Conservation (phyloP, 805 yeast species). For the Millerago galiae region DNA sequence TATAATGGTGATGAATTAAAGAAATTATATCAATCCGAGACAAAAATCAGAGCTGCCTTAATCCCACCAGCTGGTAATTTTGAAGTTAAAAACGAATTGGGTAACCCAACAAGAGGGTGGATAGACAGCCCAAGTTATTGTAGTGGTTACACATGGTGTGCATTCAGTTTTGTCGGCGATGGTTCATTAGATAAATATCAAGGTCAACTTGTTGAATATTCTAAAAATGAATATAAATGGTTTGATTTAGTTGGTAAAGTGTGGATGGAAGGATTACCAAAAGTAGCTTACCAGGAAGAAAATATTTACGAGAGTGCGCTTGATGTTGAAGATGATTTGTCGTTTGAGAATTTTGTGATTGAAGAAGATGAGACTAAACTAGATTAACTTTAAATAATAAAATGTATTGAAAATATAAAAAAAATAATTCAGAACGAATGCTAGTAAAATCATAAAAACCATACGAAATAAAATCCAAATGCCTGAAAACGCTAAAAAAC, state of each 20-base stretch:
- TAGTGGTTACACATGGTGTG: conserved; percentile 40
- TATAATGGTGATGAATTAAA: conserved; percentile 24
- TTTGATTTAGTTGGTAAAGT: conserved; percentile 22
- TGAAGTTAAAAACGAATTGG: conserved; percentile 20
- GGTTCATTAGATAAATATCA: conserved; percentile 9
- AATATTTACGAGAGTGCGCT: no score
- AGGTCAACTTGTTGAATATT: conserved; percentile 13
- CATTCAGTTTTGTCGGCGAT: conserved; percentile 35
- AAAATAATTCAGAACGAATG: no score
- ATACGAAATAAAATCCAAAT: no score
- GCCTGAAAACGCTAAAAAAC: no score
- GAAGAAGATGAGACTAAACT: no score
- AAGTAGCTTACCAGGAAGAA: background rate
- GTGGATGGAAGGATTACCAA: conserved; percentile 19
- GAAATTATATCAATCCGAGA: conserved; percentile 26
- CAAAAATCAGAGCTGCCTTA: conserved; percentile 31
- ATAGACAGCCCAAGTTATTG: conserved; percentile 29
- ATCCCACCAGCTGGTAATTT: conserved; percentile 32
- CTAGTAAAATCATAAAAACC: no score
- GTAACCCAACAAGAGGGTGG: conserved; percentile 36
- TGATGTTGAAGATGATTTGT: no score
- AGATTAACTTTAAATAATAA: no score
- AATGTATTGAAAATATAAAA: no score
- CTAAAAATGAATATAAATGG: conserved; percentile 9
- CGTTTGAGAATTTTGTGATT: no score